Base-by-base conservation (phyloP, 2,329 filamentous ascomycete genomes). In the Stagonosporopsis chrysanthemi region DNA sequence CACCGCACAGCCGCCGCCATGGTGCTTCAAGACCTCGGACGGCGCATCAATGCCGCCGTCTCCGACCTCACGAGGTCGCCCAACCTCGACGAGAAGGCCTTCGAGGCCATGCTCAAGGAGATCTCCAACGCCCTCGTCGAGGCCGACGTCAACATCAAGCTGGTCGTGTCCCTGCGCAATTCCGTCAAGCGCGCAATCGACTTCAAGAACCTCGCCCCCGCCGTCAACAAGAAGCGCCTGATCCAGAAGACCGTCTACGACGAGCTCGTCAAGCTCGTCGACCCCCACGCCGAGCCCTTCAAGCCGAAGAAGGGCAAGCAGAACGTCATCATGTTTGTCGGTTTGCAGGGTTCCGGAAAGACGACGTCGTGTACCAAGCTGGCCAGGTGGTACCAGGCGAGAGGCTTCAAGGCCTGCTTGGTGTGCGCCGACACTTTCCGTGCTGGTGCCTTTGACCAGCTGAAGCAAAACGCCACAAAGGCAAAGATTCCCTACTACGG, bases 291-390 rank as follows among this genome's bases (percentile, higher is more conserved):
- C 69, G 93, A 97, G 65, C 90, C 94, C 0, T 99, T 97, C 83
- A 95, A 96, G 77, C 93, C 94, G 22, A 97, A 96, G 81, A 99
- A 98, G 80, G 92, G 93, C 64, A 95, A 92, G 76, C 84, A 90
- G 62, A 99, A 97, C 77, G 91, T 99, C 74, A 97, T 99, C 78
- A 99, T 99, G 95, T 98, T 99, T 76, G 95, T 99, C 62, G 95
- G 95, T 80, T 84, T 99, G 45, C 95, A 99, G 79, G 95, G 95
- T 82, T 92, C 94, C 5, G 95, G 95, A 77, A 99, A 99, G 80
- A 99, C 95, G 23, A 99, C 95, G 1, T 96, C 94, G 12, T 98
- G 95, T 84, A 99, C 95, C 38, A 99, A 99, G 80, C 83, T 99
- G 62, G 95, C 95, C 17, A 83, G 93, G 56, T 94, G 96, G 83